phyloP scores from a whole-genome alignment of 805 yeast species.

The Candida ortonii region DNA sequence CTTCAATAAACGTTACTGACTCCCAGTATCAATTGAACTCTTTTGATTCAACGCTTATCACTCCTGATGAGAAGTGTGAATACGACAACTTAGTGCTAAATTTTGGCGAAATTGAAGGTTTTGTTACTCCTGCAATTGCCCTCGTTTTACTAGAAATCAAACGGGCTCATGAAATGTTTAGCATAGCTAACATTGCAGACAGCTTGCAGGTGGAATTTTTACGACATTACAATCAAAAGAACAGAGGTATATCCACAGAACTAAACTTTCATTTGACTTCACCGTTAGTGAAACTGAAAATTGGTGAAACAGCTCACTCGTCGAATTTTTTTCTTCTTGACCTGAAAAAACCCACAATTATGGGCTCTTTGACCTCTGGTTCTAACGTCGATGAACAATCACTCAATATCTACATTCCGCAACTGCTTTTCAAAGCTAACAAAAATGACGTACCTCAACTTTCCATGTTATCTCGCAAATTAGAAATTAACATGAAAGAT shows the following conservation, averaged over 20 bases:
- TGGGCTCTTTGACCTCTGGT: slow-evolving; percentile 26
- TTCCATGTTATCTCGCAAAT: slow-evolving; percentile 7
- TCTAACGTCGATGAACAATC: slow-evolving; percentile 4
- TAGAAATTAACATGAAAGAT: slow-evolving; percentile 3
- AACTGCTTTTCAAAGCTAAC: slow-evolving; percentile 12
- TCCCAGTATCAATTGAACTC: slow-evolving; percentile 1
- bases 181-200: slow-evolving; percentile 57
- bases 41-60: neutral
- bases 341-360: slow-evolving; percentile 37
- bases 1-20: slow-evolving; percentile 3
- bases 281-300: slow-evolving; percentile 38
- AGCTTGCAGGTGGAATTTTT: slow-evolving; percentile 60
- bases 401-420: slow-evolving; percentile 9
- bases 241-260: slow-evolving; percentile 29
- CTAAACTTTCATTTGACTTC: slow-evolving; percentile 46
- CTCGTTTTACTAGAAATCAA: slow-evolving; percentile 29
- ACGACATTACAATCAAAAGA: slow-evolving; percentile 32
- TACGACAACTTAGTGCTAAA: slow-evolving; percentile 55
- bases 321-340: slow-evolving; percentile 31
- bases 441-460: slow-evolving; percentile 13
- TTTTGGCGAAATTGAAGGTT: slow-evolving; percentile 48
- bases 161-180: slow-evolving; percentile 37
- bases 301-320: slow-evolving; percentile 13
- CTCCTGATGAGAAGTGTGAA: slow-evolving; percentile 37
- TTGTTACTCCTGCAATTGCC: slow-evolving; percentile 40